phyloP scores from a whole-genome alignment of 345 rosid genomes.

The Euphorbia lathyris region DNA sequence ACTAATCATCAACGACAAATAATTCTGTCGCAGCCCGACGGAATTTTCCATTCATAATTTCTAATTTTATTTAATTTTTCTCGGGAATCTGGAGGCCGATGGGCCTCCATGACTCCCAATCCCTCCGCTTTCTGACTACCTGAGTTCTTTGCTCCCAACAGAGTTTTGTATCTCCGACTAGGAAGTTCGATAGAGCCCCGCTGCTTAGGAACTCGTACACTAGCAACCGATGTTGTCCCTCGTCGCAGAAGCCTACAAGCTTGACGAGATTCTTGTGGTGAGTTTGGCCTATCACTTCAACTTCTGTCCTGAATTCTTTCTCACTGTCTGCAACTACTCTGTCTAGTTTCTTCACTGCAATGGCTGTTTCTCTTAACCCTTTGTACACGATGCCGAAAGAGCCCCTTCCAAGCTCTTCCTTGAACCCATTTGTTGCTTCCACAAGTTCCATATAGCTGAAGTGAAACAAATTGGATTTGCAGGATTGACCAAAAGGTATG shows the following conservation, averaged over 20 bases:
- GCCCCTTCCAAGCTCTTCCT: conserved; percentile 39
- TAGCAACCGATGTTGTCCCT: conserved; percentile 24
- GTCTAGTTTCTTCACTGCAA: conserved; percentile 30
- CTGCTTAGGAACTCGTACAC: conserved; percentile 35
- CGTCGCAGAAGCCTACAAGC: conserved; percentile 32
- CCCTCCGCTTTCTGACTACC: no score
- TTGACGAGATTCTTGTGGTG: conserved; percentile 38
- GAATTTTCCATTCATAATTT: no score
- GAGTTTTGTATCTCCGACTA: conserved; percentile 17
- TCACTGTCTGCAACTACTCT: conserved; percentile 11
- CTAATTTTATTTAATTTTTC: no score
- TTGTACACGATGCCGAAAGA: conserved; percentile 31
- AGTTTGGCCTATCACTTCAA: conserved; percentile 26
- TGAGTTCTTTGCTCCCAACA: conserved; percentile 22
- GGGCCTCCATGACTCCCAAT: no score
- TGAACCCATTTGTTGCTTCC: conserved; percentile 34
- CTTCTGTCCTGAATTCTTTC: conserved; percentile 28
- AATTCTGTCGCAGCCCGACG: no score
- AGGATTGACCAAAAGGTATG: no score
- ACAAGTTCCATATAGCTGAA: conserved; percentile 11
- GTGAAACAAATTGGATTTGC: conserved; percentile 24
- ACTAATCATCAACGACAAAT: no score
- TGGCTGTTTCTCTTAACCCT: background rate
- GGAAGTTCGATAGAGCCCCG: conserved; percentile 20
- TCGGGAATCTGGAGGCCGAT: no score